A percentile compares a stretch with the other conserved stretches of the same genome.
Evolutionary conservation across 2,329 filamentous ascomycete species (phyloP).

Genomic region (Blastomyces silverae): DNA sequence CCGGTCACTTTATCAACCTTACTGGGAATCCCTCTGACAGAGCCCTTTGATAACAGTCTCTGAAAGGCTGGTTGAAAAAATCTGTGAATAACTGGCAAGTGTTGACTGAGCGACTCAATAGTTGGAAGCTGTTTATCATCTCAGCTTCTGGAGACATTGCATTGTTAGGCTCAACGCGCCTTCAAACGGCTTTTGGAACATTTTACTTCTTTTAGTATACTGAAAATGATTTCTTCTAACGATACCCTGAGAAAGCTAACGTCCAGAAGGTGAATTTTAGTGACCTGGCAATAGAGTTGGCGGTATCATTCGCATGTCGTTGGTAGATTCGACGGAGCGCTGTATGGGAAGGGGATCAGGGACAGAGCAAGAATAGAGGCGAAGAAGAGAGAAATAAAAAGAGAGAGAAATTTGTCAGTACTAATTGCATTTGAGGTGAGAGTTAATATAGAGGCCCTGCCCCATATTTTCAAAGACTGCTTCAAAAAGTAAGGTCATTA

Average conservation of each 20-base stretch:
- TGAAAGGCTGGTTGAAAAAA: not conserved
- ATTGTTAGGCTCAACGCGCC: not conserved
- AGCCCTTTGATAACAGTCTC: not conserved
- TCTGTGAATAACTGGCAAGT: not conserved
- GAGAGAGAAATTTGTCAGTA: not conserved
- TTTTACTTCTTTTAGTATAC: not conserved
- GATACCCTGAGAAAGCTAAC: not conserved
- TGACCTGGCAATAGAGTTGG: not conserved
- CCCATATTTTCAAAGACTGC: not conserved
- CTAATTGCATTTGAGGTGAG: not conserved
- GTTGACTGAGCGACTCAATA: not conserved
- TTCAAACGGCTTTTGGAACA: not conserved
- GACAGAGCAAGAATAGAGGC: not conserved
- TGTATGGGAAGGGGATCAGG: not conserved
- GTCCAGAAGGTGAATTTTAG: not conserved
- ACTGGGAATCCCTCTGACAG: not conserved
- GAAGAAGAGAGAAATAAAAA: not conserved
- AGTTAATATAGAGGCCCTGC: not conserved
- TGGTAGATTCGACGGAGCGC: not conserved
- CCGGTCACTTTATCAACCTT: not conserved
- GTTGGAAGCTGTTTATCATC: not conserved
- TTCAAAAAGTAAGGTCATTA: constrained; percentile 3
- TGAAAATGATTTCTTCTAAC: not conserved
- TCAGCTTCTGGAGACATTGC: not conserved
- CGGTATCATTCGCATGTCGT: not conserved